phyloP scores from a whole-genome alignment of 2,329 filamentous ascomycete species.

The Clarireedia hainanense region DNA sequence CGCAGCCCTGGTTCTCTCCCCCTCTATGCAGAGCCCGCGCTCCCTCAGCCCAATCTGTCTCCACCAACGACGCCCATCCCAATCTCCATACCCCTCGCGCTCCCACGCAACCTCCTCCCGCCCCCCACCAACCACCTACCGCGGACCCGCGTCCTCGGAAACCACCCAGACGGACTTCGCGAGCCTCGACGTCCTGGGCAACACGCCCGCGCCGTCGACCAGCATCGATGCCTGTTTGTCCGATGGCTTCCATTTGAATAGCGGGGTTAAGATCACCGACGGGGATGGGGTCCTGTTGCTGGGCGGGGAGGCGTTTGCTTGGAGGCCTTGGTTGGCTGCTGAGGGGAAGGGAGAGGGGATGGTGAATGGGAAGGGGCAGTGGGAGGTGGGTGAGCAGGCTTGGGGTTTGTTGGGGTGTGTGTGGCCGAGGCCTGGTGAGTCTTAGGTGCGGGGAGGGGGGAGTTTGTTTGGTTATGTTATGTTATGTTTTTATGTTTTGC shows the following conservation, averaged over 20 bases:
- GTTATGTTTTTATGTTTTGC: not conserved
- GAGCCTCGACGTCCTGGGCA: conserved; percentile 70
- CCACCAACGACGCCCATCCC: not conserved
- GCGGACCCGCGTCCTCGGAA: conserved; percentile 53
- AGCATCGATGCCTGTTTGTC: conserved; percentile 73
- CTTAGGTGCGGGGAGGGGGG: not conserved
- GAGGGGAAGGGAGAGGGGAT: conserved; percentile 37
- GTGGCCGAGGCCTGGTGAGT: conserved; percentile 82
- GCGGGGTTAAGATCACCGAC: conserved; percentile 49
- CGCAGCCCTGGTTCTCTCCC: conserved; percentile 17
- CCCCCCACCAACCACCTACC: conserved; percentile 33
- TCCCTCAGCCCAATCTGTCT: not conserved
- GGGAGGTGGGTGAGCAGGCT: conserved; percentile 61
- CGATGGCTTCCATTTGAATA: conserved; percentile 83
- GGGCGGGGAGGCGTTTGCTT: conserved; percentile 79
- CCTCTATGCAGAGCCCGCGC: not conserved
- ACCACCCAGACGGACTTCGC: conserved; percentile 63
- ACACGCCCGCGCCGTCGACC: conserved; percentile 69
- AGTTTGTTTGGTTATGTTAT: too few relatives aligned
- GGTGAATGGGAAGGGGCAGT: conserved; percentile 71
- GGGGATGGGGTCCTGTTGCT: conserved; percentile 71
- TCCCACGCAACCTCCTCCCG: not conserved
- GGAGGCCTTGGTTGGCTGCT: conserved; percentile 67
- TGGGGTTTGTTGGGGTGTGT: conserved; percentile 71
- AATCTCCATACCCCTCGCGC: not conserved